Conservation (phyloP, 2,329 filamentous ascomycete genomes). For the Pleurostoma richardsiae region DNA sequence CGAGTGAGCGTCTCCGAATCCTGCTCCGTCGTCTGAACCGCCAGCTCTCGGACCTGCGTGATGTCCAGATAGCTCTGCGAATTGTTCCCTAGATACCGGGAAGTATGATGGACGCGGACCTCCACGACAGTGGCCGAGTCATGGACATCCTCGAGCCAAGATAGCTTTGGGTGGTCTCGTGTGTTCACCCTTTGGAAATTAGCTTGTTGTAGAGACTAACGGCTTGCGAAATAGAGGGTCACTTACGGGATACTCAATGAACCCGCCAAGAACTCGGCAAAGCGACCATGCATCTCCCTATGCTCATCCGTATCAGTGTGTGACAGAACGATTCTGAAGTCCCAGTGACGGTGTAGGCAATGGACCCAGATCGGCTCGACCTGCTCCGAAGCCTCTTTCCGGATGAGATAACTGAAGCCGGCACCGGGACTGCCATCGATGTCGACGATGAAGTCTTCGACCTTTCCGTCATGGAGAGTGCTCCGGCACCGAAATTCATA, state of each 20-base stretch:
- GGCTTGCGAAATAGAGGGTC: neutral
- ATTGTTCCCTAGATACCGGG: slow-evolving; percentile 3
- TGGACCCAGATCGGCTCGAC: slow-evolving; percentile 18
- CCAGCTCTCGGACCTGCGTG: slow-evolving; percentile 4
- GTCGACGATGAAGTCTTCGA: slow-evolving; percentile 14
- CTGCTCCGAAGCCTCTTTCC: slow-evolving; percentile 5
- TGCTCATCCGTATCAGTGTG: slow-evolving; percentile 11
- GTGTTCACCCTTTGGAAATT: neutral
- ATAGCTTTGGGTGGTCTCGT: neutral
- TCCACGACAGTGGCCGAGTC: neutral
- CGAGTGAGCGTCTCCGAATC: no score
- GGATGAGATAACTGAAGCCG: slow-evolving; percentile 15
- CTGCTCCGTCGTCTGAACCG: no score
- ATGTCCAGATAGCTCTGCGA: slow-evolving; percentile 15
- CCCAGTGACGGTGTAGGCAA: slow-evolving; percentile 23
- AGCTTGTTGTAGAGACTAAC: neutral
- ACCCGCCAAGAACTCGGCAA: slow-evolving; percentile 16
- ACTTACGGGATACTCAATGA: neutral
- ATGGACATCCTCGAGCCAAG: neutral
- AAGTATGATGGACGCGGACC: slow-evolving; percentile 5
- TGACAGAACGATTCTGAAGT: slow-evolving; percentile 16
- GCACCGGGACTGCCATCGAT: slow-evolving; percentile 8
- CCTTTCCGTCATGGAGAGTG: neutral
- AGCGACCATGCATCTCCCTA: slow-evolving; percentile 13
- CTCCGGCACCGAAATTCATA: slow-evolving; percentile 15